phyloP scores from a whole-genome alignment of 2,329 filamentous ascomycete species.

The Neofusicoccum umdonicola region DNA sequence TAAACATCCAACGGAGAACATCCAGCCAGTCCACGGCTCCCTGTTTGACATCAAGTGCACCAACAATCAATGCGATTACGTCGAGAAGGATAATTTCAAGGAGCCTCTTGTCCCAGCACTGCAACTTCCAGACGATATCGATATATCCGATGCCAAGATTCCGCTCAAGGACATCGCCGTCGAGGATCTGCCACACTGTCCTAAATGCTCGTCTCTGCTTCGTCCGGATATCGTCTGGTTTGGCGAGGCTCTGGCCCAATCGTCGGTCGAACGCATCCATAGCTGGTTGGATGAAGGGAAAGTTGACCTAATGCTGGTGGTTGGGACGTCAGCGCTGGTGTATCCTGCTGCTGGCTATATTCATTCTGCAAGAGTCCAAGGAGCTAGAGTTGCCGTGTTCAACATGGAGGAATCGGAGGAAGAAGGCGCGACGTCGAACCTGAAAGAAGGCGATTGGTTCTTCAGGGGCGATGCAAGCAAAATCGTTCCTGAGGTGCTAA shows the following conservation, averaged over 20 bases:
- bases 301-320: constrained; percentile 26
- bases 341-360: constrained; percentile 25
- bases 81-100: constrained; percentile 10
- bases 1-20: constrained; percentile 15
- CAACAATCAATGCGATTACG: constrained; percentile 10
- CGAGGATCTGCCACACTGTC: constrained; percentile 21
- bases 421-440: constrained; percentile 22
- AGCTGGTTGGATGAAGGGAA: constrained; percentile 15
- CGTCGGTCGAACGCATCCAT: constrained; percentile 41
- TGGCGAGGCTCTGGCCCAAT: constrained; percentile 43
- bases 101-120: constrained; percentile 15
- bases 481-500: constrained; percentile 52
- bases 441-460: constrained; percentile 55
- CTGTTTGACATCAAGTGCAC: constrained; percentile 23
- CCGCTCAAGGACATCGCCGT: constrained; percentile 18
- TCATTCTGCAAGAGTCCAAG: constrained; percentile 21
- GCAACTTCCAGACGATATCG: not conserved
- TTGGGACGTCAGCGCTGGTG: constrained; percentile 26
- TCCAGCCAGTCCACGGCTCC: constrained; percentile 23
- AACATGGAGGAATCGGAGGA: constrained; percentile 22
- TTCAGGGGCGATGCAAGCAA: constrained; percentile 59
- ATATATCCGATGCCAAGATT: constrained; percentile 17
- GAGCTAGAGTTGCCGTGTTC: constrained; percentile 25
- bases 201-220: constrained; percentile 20
- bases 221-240: constrained; percentile 26